These are phyloP conservation scores for Cytospora schulzeri DNA, from an alignment of 2,329 filamentous ascomycete genomes.

Conservation along the genomic window DNA sequence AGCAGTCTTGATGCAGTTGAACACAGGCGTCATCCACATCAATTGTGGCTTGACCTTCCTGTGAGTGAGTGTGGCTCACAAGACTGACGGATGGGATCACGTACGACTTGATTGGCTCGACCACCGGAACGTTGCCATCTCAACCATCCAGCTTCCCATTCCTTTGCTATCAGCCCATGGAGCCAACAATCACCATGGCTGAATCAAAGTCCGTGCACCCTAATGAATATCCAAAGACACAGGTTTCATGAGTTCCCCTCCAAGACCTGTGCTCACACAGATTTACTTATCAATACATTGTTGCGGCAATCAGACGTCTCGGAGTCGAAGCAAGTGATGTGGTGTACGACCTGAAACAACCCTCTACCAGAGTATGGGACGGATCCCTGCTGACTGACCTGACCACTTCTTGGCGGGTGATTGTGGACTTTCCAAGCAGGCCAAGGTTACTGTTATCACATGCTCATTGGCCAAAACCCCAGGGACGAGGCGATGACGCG, in stretches of 20 bases:
- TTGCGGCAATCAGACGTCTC: slow-evolving; percentile 7
- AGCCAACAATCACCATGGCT: no score
- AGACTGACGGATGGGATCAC: background rate
- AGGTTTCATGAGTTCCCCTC: background rate
- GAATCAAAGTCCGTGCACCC: background rate
- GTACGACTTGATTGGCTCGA: background rate
- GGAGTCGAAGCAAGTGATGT: slow-evolving; percentile 5
- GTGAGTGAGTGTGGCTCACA: background rate
- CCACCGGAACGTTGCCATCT: background rate
- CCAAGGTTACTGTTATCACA: no score
- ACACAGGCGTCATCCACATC: no score
- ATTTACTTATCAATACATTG: slow-evolving; percentile 2
- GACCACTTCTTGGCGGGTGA: background rate
- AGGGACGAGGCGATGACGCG: background rate
- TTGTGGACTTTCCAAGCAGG: no score
- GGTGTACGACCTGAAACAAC: slow-evolving; percentile 24
- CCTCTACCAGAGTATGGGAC: background rate
- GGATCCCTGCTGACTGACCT: slow-evolving; percentile 11
- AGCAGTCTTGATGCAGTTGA: no score
- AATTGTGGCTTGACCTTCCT: background rate
- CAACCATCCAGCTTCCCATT: background rate
- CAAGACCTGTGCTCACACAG: slow-evolving; percentile 15
- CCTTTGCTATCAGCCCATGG: no score
- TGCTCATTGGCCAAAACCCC: background rate
- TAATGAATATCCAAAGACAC: background rate